Conservation (phyloP, 1,284 basidiomycete genomes). For the Pascua sp. region DNA sequence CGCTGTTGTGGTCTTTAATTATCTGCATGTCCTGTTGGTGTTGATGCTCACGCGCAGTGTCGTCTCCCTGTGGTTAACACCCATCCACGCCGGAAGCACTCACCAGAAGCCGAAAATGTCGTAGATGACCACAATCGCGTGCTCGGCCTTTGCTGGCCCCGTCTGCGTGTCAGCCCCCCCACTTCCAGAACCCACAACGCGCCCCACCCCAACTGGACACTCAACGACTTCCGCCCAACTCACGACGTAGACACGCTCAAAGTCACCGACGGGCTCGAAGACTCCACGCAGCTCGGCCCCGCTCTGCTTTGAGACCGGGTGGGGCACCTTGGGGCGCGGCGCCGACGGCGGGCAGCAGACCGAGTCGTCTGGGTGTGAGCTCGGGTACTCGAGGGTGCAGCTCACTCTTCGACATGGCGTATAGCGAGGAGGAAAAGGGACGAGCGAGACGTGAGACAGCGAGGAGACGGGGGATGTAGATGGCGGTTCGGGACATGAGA, state of each 20-base stretch:
- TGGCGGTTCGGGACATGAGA: too few relatives aligned
- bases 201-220: background rate
- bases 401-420: background rate
- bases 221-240: conserved; percentile 1
- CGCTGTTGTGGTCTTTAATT: too few relatives aligned
- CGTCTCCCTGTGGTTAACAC: conserved; percentile 35
- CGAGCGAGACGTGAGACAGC: too few relatives aligned
- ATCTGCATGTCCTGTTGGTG: too few relatives aligned
- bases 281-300: conserved; percentile 29
- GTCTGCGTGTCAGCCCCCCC: conserved; percentile 19
- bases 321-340: conserved; percentile 31
- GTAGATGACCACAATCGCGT: conserved; percentile 41
- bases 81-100: conserved; percentile 1
- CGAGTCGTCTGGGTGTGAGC: background rate
- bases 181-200: too few relatives aligned
- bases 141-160: conserved; percentile 33
- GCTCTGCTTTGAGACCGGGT: conserved; percentile 24
- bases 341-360: conserved; percentile 35
- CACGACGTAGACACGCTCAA: conserved; percentile 41
- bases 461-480: too few relatives aligned
- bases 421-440: background rate
- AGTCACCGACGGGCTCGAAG: conserved; percentile 24
- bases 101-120: conserved; percentile 47
- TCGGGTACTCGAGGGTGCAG: too few relatives aligned
- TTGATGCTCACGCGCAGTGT: conserved; percentile 28